Evolutionary conservation across 129 eudicot species (phyloP).

Genomic region (Pulicaria dysenterica): DNA sequence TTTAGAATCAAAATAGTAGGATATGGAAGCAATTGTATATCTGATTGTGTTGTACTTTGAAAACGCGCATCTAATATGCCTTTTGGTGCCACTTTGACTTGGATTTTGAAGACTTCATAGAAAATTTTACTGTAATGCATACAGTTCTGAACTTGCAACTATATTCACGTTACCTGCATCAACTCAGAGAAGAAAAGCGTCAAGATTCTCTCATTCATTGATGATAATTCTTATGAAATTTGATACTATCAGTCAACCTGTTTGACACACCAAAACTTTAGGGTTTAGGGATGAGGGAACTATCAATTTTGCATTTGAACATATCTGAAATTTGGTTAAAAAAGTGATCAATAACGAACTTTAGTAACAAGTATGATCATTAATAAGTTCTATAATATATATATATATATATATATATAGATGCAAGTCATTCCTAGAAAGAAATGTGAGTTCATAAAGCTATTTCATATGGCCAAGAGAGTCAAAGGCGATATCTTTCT

Average conservation of each 20-base stretch:
- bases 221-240: too few relatives aligned
- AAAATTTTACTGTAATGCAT: neutral
- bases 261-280: too few relatives aligned
- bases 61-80: neutral
- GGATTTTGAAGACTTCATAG: neutral
- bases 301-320: neutral
- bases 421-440: neutral
- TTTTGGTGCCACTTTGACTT: conserved; percentile 12
- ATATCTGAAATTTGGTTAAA: neutral
- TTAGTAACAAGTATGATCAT: neutral
- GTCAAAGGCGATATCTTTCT: neutral
- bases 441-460: neutral
- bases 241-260: too few relatives aligned
- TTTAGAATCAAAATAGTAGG: neutral
- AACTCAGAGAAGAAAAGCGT: neutral
- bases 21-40: neutral
- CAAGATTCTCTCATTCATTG: neutral
- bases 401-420: neutral
- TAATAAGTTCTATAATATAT: neutral
- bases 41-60: neutral
- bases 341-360: too few relatives aligned
- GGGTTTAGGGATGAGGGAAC: too few relatives aligned
- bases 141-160: neutral
- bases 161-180: neutral
- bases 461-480: conserved; percentile 10